phyloP scores from a whole-genome alignment of 2,329 filamentous ascomycete species.

The Colletotrichum salicis region DNA sequence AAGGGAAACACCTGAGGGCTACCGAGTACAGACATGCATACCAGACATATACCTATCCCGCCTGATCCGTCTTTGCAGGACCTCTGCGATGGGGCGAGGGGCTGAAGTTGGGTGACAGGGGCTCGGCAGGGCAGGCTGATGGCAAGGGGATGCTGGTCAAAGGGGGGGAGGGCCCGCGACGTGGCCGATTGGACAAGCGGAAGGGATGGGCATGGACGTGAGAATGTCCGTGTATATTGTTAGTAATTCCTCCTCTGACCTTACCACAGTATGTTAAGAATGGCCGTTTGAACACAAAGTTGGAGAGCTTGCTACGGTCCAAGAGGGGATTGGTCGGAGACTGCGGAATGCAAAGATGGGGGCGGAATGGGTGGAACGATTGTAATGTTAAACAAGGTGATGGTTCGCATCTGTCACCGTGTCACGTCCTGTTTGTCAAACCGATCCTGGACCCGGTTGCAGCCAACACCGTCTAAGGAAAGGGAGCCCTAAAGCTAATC shows the following conservation, averaged over 20 bases:
- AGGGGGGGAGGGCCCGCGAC: background rate
- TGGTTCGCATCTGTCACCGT: background rate
- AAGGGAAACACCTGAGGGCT: conserved; percentile 8
- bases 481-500: background rate
- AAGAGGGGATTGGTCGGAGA: background rate
- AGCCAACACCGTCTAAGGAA: background rate
- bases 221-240: background rate
- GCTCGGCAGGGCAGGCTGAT: conserved; percentile 14
- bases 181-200: conserved; percentile 20
- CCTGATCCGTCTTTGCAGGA: conserved; percentile 20
- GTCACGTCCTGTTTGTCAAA: background rate
- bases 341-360: background rate
- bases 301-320: background rate
- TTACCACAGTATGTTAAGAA: background rate
- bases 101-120: conserved; percentile 27
- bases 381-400: background rate
- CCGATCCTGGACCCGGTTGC: background rate
- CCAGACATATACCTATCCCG: background rate
- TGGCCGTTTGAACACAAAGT: background rate
- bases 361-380: background rate
- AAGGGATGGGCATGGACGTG: background rate
- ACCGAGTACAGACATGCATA: conserved; percentile 11
- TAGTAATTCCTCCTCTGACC: background rate
- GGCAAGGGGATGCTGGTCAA: conserved; percentile 23
- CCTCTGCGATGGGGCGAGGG: conserved; percentile 20